These are phyloP conservation scores for Microbotryomycetes sp. DNA, from an alignment of 1,284 basidiomycete genomes.

Conservation along the genomic window DNA sequence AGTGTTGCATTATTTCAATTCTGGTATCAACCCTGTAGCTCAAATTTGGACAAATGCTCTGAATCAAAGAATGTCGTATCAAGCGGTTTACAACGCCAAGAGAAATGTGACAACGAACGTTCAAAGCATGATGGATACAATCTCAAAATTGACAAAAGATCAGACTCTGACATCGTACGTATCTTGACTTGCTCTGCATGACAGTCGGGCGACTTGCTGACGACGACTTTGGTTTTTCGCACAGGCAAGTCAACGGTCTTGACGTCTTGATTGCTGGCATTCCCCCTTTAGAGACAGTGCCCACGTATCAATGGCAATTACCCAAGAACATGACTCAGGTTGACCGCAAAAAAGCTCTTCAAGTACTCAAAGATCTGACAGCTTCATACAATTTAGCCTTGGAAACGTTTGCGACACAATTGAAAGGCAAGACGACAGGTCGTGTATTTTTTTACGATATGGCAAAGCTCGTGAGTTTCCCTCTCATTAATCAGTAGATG, in stretches of 20 bases:
- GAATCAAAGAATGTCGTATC: neutral
- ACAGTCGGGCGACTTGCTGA: too few species aligned
- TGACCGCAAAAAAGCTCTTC: slow-evolving; percentile 3
- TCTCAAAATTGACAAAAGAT: slow-evolving; percentile 3
- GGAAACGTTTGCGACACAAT: neutral
- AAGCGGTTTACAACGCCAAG: slow-evolving; percentile 11
- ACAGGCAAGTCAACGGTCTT: slow-evolving; percentile 4
- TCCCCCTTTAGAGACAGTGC: slow-evolving; percentile 28
- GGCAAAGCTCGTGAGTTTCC: slow-evolving; percentile 13
- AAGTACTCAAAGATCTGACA: slow-evolving; percentile 14
- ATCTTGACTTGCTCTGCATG: too few species aligned
- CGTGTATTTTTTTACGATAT: slow-evolving; percentile 21
- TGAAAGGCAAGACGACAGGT: slow-evolving; percentile 6
- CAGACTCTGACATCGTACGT: neutral
- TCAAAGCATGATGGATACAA: neutral
- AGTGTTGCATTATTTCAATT: slow-evolving; percentile 27
- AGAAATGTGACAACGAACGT: slow-evolving; percentile 12
- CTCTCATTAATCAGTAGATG: neutral
- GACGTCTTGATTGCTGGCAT: slow-evolving; percentile 29
- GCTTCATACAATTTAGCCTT: slow-evolving; percentile 23
- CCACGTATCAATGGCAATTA: slow-evolving; percentile 9
- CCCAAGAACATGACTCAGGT: neutral
- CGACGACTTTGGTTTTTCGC: neutral
- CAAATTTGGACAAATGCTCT: slow-evolving; percentile 25
- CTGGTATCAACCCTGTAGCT: slow-evolving; percentile 26